These are phyloP conservation scores for Hypoxylon perforatum DNA, from an alignment of 495 filamentous ascomycete genomes.

Conservation along the genomic window DNA sequence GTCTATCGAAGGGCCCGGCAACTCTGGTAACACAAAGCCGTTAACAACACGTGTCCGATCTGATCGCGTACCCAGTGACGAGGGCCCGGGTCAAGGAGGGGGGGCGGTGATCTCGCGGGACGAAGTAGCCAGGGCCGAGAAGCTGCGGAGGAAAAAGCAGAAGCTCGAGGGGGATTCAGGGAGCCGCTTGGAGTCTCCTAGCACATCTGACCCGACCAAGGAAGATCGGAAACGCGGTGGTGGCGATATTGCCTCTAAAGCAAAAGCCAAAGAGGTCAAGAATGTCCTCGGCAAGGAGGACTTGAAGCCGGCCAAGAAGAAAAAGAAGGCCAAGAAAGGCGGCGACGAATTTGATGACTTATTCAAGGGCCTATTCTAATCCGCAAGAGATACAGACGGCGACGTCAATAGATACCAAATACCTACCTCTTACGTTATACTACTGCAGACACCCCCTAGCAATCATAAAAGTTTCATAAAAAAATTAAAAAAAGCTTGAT, in stretches of 20 bases:
- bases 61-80: not conserved
- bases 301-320: conserved; percentile 26
- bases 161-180: not conserved
- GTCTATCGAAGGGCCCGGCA: not conserved
- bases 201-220: conserved; percentile 3
- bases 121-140: conserved; percentile 17
- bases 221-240: not conserved
- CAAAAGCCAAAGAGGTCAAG: conserved; percentile 3
- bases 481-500: no score
- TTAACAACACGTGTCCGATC: no score
- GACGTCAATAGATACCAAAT: not conserved
- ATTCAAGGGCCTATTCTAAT: conserved; percentile 46
- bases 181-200: not conserved
- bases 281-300: conserved; percentile 10
- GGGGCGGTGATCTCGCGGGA: conserved; percentile 25
- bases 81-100: not conserved
- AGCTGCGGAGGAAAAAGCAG: conserved; percentile 16
- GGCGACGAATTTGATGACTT: conserved; percentile 52
- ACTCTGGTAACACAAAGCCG: not conserved
- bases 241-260: not conserved
- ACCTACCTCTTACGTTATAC: not conserved
- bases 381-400: not conserved
- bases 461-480: no score
- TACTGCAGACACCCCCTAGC: no score
- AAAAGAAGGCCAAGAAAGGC: conserved; percentile 43